Evolutionary conservation across 129 eudicot species (phyloP).

Genomic region (Rutidosis leptorrhynchoides): DNA sequence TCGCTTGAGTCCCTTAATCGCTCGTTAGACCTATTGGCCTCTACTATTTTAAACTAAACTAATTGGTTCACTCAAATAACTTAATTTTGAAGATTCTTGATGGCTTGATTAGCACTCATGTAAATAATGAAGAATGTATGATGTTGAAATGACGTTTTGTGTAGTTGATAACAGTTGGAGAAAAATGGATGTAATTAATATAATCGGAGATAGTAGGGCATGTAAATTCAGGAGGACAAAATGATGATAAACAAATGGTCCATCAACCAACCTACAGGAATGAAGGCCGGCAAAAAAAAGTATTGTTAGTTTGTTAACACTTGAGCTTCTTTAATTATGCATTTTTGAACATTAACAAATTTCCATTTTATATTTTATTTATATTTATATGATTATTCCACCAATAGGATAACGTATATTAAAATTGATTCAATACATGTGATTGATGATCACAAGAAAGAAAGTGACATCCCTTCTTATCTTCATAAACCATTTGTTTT

Average conservation of each 20-base stretch:
- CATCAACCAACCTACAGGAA: slow-evolving; percentile 11
- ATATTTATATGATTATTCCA: slow-evolving; percentile 6
- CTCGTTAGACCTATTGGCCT: too few relatives aligned
- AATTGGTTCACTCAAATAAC: neutral
- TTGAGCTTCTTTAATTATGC: slow-evolving; percentile 9
- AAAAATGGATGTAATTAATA: neutral
- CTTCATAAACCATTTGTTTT: slow-evolving; percentile 27
- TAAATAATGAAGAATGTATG: too few relatives aligned
- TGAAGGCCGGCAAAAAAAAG: slow-evolving; percentile 25
- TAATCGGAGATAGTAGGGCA: slow-evolving; percentile 11
- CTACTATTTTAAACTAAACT: too few relatives aligned
- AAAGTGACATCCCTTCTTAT: slow-evolving; percentile 34
- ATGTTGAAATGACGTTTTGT: too few relatives aligned
- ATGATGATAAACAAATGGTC: slow-evolving; percentile 16
- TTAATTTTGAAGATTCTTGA: too few relatives aligned
- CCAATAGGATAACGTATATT: slow-evolving; percentile 19
- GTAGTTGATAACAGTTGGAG: neutral
- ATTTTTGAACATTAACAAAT: slow-evolving; percentile 6
- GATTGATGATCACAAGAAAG: slow-evolving; percentile 43
- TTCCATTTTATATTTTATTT: neutral
- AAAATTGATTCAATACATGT: slow-evolving; percentile 22
- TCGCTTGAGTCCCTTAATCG: too few relatives aligned
- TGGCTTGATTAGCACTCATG: too few relatives aligned
- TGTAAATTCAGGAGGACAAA: slow-evolving; percentile 4
- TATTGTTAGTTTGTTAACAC: slow-evolving; percentile 24